phyloP scores from a whole-genome alignment of 2,329 filamentous ascomycete species.

The Magnaporthiopsis poae region DNA sequence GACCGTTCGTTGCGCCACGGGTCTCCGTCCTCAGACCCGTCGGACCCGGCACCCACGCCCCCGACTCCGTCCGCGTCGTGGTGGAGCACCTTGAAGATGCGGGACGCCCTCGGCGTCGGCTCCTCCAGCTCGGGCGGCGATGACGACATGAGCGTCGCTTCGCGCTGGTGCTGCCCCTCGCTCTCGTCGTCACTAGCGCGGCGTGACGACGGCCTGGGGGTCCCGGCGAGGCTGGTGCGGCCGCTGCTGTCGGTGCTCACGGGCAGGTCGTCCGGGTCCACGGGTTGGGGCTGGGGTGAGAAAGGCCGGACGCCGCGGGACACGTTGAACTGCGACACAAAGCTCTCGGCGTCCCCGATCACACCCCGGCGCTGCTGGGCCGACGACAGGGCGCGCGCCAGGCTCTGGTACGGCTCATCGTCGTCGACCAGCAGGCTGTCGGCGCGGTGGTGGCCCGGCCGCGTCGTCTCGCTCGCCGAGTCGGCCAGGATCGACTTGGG shows the following conservation, averaged over 20 bases:
- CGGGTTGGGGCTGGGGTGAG: slow-evolving; percentile 40
- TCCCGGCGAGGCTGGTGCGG: not conserved
- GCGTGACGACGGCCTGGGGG: too few relatives aligned
- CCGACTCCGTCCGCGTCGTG: not conserved
- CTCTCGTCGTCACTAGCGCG: not conserved
- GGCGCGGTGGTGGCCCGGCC: slow-evolving; percentile 31
- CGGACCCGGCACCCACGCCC: not conserved
- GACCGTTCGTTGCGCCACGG: slow-evolving; percentile 7
- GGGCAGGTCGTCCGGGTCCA: slow-evolving; percentile 23
- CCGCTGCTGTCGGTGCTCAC: not conserved
- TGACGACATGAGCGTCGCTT: slow-evolving; percentile 1
- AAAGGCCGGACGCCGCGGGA: slow-evolving; percentile 45
- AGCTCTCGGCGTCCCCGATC: slow-evolving; percentile 34
- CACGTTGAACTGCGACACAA: slow-evolving; percentile 36
- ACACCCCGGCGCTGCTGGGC: slow-evolving; percentile 11
- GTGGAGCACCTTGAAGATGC: slow-evolving; percentile 6
- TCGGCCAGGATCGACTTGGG: slow-evolving; percentile 55
- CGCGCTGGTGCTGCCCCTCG: not conserved
- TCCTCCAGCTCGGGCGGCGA: slow-evolving; percentile 4
- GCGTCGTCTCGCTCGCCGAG: slow-evolving; percentile 25
- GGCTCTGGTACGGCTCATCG: slow-evolving; percentile 47
- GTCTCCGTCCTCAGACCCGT: slow-evolving; percentile 1
- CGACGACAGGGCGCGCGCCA: slow-evolving; percentile 33
- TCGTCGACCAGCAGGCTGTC: slow-evolving; percentile 45
- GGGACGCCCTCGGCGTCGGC: slow-evolving; percentile 6